A percentile compares a stretch with the other conserved stretches of the same genome.
Evolutionary conservation across 768 basidiomycete species (phyloP).

Genomic region (Gymnopilus dilepis): DNA sequence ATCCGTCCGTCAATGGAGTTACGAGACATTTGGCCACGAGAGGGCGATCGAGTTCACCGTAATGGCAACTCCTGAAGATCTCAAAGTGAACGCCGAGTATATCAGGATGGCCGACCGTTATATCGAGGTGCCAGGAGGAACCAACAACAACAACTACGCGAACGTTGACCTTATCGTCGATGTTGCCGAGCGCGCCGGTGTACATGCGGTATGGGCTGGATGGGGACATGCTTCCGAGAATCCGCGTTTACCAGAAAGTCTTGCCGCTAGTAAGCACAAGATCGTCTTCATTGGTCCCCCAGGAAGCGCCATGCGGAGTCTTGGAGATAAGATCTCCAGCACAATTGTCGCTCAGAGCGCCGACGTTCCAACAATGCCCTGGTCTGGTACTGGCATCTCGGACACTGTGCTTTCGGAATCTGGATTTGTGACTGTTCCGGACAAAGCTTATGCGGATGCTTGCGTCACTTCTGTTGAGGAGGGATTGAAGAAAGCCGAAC

Average conservation of each 20-base stretch:
- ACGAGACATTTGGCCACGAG: conserved; percentile 97
- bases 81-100: conserved; percentile 99
- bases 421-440: conserved; percentile 94
- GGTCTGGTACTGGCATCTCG: conserved; percentile 95
- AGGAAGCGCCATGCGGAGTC: conserved; percentile 97
- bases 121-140: conserved; percentile 97
- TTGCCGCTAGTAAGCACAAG: conserved; percentile 90
- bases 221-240: conserved; percentile 99
- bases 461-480: conserved; percentile 90
- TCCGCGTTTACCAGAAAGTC: conserved; percentile 92
- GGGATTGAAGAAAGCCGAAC: conserved; percentile 80
- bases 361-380: conserved; percentile 96
- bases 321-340: conserved; percentile 99
- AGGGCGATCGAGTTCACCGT: conserved; percentile 98
- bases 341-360: conserved; percentile 99
- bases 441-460: conserved; percentile 85
- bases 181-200: conserved; percentile 94
- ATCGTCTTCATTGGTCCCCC: conserved; percentile 99
- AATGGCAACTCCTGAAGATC: conserved; percentile 99
- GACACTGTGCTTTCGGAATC: conserved; percentile 83
- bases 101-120: conserved; percentile 99
- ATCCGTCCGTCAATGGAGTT: conserved; percentile 99
- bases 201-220: conserved; percentile 99
- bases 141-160: conserved; percentile 99
- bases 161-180: conserved; percentile 99